Evolutionary conservation across 768 basidiomycete species (phyloP), one percentile per base, ranked within the genome.

Genomic region (Suillus americanus): DNA sequence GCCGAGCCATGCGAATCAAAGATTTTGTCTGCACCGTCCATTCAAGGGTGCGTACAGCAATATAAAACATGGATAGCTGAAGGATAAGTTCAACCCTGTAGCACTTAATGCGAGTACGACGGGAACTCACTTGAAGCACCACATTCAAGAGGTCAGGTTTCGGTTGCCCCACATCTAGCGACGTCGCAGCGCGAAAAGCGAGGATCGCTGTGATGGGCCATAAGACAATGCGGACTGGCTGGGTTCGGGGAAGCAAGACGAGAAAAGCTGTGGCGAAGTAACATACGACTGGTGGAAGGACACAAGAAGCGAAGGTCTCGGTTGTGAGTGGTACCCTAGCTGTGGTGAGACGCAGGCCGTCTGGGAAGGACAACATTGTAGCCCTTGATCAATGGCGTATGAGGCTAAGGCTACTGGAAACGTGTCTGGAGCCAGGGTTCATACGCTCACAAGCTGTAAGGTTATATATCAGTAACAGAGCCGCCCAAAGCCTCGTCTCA

Each of bases 241-340:
- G 77, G 0, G 85, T 86, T 18, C 76, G 71, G 0, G 84, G 83
- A 3, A 79, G 71, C 30, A 84, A 72, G 10, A 84, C 82, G 60
- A 88, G 79, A 43, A 83, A 69, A 16, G 86, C 85, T n/a, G 81
- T 79, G 18, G 70, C 67, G 73, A 83, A 82, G 72, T 85, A 86
- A 63, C 77, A 76, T 10, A 83, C 50, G 1, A 83, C 25, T 12
- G 80, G 75, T 5, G 82, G 83, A 23, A 82, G 63, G 48, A 84
- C 62, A 63, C 80, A 74, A 25, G 72, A 75, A 48, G 74, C 55
- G 67, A 83, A 77, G 0, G 75, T 72, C 20, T 72, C 40, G 41
- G 66, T 30, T 5, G 75, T 5, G 83, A 84, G 61, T 7, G 83
- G 60, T n/a, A 57, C 20, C 41, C 30, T 63, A 4, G 64, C 57